Evolutionary conservation across 208 protist genomes (phyloP).

Genomic region (Novymonas esmeraldas): DNA sequence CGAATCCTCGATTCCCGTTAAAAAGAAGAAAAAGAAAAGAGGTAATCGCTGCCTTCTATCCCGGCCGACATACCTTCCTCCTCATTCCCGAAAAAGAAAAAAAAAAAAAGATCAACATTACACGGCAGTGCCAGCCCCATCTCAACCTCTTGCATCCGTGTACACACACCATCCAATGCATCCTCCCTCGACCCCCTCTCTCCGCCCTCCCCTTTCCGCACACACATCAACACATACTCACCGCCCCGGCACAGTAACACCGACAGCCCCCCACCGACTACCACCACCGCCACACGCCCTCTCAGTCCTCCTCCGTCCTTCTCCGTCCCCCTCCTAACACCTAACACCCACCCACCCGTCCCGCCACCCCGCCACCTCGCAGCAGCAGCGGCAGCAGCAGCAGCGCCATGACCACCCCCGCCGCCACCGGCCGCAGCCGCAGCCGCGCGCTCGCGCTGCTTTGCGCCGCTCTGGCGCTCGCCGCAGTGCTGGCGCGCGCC

Average conservation of each 20-base stretch:
- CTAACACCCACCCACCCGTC: not conserved
- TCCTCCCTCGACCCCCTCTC: no score
- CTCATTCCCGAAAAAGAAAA: no score
- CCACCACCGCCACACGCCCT: not conserved
- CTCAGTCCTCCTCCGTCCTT: not conserved
- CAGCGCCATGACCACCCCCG: not conserved
- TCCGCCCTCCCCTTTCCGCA: no score
- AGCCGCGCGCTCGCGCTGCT: constrained; percentile 17
- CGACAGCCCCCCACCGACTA: not conserved
- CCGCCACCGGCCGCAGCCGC: not conserved
- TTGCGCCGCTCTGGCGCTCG: constrained; percentile 24
- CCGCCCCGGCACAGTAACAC: not conserved
- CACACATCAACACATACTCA: not conserved
- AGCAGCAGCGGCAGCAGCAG: not conserved
- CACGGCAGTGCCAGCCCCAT: no score
- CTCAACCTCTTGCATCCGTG: no score
- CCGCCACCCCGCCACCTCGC: not conserved
- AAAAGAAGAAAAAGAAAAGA: no score
- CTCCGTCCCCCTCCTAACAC: not conserved
- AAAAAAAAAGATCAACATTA: no score
- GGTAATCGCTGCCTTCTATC: no score
- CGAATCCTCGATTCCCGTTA: no score
- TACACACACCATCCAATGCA: no score
- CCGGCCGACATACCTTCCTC: no score
- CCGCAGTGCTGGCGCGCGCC: constrained; percentile 17